These are phyloP conservation scores for Ophiostoma tasmaniense DNA, from an alignment of 2,329 filamentous ascomycete species.

Conservation along the genomic window DNA sequence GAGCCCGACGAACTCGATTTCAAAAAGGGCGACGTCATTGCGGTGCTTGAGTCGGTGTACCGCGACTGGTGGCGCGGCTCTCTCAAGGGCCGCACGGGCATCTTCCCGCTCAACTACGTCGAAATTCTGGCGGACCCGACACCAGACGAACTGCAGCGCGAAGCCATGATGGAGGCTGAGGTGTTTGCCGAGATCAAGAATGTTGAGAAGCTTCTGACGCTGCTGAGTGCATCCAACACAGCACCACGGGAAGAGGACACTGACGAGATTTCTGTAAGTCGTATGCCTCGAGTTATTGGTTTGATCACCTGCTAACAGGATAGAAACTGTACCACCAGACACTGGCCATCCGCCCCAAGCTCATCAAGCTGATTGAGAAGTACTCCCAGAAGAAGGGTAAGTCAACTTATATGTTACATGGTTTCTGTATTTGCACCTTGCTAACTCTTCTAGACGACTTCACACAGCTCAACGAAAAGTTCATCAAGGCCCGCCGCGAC, in stretches of 20 bases:
- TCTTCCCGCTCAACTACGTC: constrained; percentile 97
- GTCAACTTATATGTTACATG: not conserved
- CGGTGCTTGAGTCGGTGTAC: constrained; percentile 93
- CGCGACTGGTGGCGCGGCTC: constrained; percentile 99
- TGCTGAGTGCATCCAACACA: constrained; percentile 79
- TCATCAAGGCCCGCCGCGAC: constrained; percentile 95
- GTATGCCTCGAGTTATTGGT: not conserved
- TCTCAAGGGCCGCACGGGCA: constrained; percentile 86
- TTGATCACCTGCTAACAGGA: not conserved
- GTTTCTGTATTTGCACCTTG: not conserved
- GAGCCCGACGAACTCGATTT: constrained; percentile 94
- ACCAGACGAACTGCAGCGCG: constrained; percentile 83
- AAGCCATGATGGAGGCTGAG: constrained; percentile 86
- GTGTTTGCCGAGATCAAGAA: constrained; percentile 59
- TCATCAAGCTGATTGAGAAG: constrained; percentile 97
- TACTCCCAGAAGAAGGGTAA: constrained; percentile 98
- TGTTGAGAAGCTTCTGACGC: constrained; percentile 64
- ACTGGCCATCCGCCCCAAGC: constrained; percentile 84
- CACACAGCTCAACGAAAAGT: constrained; percentile 96
- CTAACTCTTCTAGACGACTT: constrained; percentile 65
- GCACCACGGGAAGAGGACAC: constrained; percentile 81
- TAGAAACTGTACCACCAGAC: constrained; percentile 84
- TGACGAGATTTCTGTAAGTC: constrained; percentile 79
- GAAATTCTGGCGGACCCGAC: constrained; percentile 96
- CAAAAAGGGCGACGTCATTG: constrained; percentile 93